Percentiles rank a stretch among this genome's conserved stretches.
phyloP scores from a whole-genome alignment of 768 basidiomycete species.

The Suillus fuscotomentosus region DNA sequence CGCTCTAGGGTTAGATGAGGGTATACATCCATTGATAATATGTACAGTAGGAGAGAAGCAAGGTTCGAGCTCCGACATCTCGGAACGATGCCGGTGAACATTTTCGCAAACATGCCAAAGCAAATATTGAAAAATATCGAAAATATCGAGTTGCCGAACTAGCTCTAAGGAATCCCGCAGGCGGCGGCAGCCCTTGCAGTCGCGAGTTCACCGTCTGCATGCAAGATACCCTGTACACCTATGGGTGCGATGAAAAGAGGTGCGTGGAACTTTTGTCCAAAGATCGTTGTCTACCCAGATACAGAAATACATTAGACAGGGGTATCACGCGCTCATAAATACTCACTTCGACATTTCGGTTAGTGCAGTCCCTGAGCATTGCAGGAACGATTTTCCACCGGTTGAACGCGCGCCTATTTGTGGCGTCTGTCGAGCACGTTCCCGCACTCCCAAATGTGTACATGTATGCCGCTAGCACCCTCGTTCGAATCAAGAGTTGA shows the following conservation, averaged over 20 bases:
- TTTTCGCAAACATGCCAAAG: too few relatives aligned
- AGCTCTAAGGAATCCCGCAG: constrained; percentile 62
- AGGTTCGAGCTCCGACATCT: too few relatives aligned
- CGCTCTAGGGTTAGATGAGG: too few relatives aligned
- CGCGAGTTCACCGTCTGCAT: constrained; percentile 69
- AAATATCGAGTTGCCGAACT: too few relatives aligned
- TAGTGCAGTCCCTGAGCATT: constrained; percentile 65
- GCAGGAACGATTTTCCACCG: constrained; percentile 77
- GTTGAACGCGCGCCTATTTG: constrained; percentile 63
- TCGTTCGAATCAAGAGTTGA: neutral
- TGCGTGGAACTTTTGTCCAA: constrained; percentile 59
- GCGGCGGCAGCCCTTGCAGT: constrained; percentile 62
- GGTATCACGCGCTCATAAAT: neutral
- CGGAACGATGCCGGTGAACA: too few relatives aligned
- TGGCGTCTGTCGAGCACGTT: constrained; percentile 59
- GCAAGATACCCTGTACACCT: constrained; percentile 76
- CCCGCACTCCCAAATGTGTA: constrained; percentile 83
- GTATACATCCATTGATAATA: too few relatives aligned
- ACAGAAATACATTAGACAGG: neutral
- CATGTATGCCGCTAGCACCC: constrained; percentile 56
- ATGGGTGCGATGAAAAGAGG: constrained; percentile 73
- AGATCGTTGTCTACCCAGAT: constrained; percentile 57
- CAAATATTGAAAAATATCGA: too few relatives aligned
- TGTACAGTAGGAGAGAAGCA: too few relatives aligned
- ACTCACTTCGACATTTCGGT: constrained; percentile 58